Base-by-base conservation (phyloP, 192 early-diverging fungal genomes). In the Gonapodya prolifera region DNA sequence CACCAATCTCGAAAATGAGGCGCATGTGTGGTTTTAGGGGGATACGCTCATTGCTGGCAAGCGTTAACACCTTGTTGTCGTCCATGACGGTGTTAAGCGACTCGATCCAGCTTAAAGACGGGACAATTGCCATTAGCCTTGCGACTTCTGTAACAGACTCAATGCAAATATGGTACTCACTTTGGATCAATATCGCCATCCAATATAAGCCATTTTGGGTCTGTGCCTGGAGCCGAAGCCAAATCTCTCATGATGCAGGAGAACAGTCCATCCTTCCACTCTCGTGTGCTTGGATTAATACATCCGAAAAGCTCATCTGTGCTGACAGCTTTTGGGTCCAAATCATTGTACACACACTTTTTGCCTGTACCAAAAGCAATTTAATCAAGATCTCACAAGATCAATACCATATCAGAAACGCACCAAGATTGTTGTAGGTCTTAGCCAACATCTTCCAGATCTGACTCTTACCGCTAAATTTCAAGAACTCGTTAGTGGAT, bases 251-350 rank as follows among this genome's bases (percentile, higher is more conserved):
- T 69, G 78, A 90, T 88, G 78, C 83, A 83, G 0, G 89, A 90
- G 77, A 90, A 90, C 1, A 90, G 79, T 34, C 89, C 89, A 80
- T 90, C 89, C 81, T 88, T 90, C 89, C 89, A 90, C 81, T 90
- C 89, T 36, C 89, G 85, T 1, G 89, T 90, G 1, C 87, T 71
- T 16, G 89, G 89, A 70, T 90, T 89, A 73, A 90, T 89, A 77
- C 86, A 90, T 30, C 89, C 89, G 77, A 86, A 90, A n/a, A 90
- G 79, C 77, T 90, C 89, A 79, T 90, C 88, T 0, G 89, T 90
- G 77, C 83, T 88, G 1, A 90, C 89, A 29, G 89, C 89, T 77
- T 90, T 90, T 23, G 89, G 89, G 81, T 90, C 85, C 33, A 90
- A 77, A 79, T 90, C 89, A 13, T 84, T 75, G 28, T 80, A 78